Evolutionary conservation across 805 yeast species (phyloP), one percentile per base, ranked within the genome.

Genomic region (Maudiozyma bulderi): DNA sequence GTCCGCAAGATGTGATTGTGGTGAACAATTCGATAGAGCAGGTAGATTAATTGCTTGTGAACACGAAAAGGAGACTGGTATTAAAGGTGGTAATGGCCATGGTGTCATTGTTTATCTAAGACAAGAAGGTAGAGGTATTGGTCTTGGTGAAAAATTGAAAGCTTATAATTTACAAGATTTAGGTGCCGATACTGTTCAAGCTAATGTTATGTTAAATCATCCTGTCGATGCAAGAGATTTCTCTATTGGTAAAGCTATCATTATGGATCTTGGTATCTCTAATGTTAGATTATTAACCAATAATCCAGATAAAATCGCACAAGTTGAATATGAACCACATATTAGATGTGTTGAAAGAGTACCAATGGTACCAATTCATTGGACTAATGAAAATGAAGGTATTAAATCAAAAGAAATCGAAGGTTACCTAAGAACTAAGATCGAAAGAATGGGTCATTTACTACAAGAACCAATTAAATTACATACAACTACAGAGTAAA

Each of bases 1-100:
- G 99, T 81, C 91, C 50, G 98, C 99, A 1, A 77, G 99, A 48
- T 93, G 99, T 67, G 99, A 93, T 68, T 93, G 99, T 69, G 99
- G 99, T 20, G 99, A 93, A 68, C 99, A 93, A 71, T 86, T 93
- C 59, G 97, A 93, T 67, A 96, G 95, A 67, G 98, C 98, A 1
- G 99, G 97, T 8, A 76, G 95, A 53, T 67, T 88, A 41, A 93
- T 93, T 91, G 62, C 66, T 8, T 54, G 62, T 40, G 63, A 61
- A 10, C 57, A 51, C 30, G 68, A 63, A 46, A 44, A 48, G 9
- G 59, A 58, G 29, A 52, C 63, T 8, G 55, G 58, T 9, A 57
- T 63, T 9, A 41, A 46, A 6, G 95, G 95, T 6, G 71, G 75
- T 50, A 75, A 74, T 45, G 96, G 96, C 14, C 84, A 81, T 55